These are phyloP conservation scores for Colletotrichum filicis DNA, from an alignment of 2,329 filamentous ascomycete genomes.

Conservation along the genomic window DNA sequence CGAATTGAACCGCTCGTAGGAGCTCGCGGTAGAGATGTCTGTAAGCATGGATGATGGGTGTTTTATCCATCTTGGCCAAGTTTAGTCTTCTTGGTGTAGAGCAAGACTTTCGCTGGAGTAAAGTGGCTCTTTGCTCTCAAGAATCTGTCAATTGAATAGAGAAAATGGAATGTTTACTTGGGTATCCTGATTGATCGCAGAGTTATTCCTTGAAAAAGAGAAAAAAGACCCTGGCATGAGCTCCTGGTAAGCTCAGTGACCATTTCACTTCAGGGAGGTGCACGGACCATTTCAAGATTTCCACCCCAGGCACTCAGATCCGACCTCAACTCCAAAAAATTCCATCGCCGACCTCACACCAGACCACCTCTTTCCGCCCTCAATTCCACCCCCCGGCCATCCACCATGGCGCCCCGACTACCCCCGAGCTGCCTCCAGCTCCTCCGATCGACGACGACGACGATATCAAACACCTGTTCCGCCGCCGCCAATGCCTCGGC, in stretches of 20 bases:
- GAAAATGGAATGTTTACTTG: not conserved
- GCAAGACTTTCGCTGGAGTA: not conserved
- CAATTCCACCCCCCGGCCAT: not conserved
- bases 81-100: not conserved
- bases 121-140: not conserved
- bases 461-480: constrained; percentile 21
- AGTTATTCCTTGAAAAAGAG: not conserved
- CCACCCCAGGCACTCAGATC: constrained; percentile 25
- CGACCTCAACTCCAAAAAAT: constrained; percentile 35
- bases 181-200: not conserved
- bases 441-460: constrained; percentile 22
- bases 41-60: constrained; percentile 67
- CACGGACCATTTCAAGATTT: constrained; percentile 31
- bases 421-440: constrained; percentile 34
- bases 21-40: constrained; percentile 74
- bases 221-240: not conserved
- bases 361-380: constrained; percentile 3
- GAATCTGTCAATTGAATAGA: not conserved
- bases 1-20: constrained; percentile 78
- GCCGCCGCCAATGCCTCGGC: not conserved
- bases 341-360: constrained; percentile 11
- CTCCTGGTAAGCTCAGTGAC: not conserved
- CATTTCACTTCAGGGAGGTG: not conserved
- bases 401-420: constrained; percentile 36
- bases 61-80: not conserved